Base-by-base conservation (phyloP, 2,329 filamentous ascomycete species). In the Fusarium torreyae region DNA sequence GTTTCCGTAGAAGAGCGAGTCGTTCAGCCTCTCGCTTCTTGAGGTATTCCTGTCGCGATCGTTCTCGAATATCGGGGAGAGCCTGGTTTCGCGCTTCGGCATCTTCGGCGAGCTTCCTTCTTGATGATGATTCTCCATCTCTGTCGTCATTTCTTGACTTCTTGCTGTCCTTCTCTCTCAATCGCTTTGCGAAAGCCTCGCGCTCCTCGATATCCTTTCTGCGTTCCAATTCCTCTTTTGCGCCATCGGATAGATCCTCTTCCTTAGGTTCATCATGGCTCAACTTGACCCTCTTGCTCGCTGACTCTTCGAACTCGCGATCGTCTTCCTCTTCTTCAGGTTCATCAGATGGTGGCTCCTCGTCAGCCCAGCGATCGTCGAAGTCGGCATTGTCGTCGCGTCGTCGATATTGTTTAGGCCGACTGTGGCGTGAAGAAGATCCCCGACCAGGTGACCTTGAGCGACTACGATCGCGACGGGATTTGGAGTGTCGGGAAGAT, bases 21-120 rank as follows among this genome's bases (percentile, higher is more conserved):
- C 93, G 89, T 79, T 98, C 94, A 0, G 91, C 85, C 77, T 98
- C 94, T 68, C 96, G 88, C 83, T 99, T 98, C 80, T 94, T 94
- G 31, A 99, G 85, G 76, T 99, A 99, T 70, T 96, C 91, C 76
- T 98, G 94, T 64, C 96, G 89, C 5, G 94, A 97, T 33, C 94
- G 88, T 75, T 96, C 85, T 42, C 96, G 88, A 18, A 98, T 81
- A 65, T 97, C 94, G 4, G 91, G 89, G 77, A 97, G 86, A n/a
- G 92, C 92, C 10, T 90, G 89, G 66, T 85, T 86, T 59, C 91
- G 86, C 8, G 91, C 88, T 38, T 87, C 86, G 6, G 90, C 85
- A 77, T 94, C 90, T 10, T 80, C 78, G 3, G 75, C 79, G 6
- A 80, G 70, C 40, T 70, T 77, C 49, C 91, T 83, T 66, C 90